phyloP scores from a whole-genome alignment of 768 basidiomycete species.

The Dioszegia hungarica region DNA sequence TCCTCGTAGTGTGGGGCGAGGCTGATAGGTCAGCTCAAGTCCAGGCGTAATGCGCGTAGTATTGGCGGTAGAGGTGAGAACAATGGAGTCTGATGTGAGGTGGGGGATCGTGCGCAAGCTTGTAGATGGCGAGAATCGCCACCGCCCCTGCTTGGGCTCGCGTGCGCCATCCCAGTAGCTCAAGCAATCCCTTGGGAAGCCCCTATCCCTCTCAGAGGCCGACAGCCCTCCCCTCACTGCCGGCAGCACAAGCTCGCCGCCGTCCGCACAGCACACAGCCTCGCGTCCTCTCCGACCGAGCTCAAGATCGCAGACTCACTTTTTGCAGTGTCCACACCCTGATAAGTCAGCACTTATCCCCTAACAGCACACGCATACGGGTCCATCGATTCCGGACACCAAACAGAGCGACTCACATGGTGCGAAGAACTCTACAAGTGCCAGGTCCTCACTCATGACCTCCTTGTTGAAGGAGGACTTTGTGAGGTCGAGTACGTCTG shows the following conservation, averaged over 20 bases:
- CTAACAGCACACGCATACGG: too few species aligned
- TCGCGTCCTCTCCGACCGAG: too few species aligned
- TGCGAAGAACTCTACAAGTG: conserved; percentile 67
- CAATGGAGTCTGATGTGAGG: not conserved
- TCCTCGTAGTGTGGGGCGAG: conserved; percentile 85
- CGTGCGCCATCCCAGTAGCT: too few species aligned
- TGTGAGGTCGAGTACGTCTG: conserved; percentile 78
- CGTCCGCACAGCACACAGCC: too few species aligned
- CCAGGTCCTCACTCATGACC: conserved; percentile 64
- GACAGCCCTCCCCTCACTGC: too few species aligned
- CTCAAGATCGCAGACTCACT: conserved; percentile 38
- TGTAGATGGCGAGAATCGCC: too few species aligned
- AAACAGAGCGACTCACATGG: conserved; percentile 30
- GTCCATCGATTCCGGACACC: not conserved
- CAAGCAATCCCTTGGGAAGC: too few species aligned
- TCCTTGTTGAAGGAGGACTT: conserved; percentile 63
- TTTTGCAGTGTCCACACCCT: conserved; percentile 95
- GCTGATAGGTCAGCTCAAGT: conserved; percentile 48
- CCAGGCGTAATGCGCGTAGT: too few species aligned
- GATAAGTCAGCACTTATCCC: conserved; percentile 1
- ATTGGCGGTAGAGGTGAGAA: not conserved
- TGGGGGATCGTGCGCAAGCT: too few species aligned
- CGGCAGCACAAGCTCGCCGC: too few species aligned
- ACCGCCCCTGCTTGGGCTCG: too few species aligned
- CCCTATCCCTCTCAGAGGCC: too few species aligned